phyloP scores from a whole-genome alignment of 768 basidiomycete genomes.

The Boletus rubroflammeus region DNA sequence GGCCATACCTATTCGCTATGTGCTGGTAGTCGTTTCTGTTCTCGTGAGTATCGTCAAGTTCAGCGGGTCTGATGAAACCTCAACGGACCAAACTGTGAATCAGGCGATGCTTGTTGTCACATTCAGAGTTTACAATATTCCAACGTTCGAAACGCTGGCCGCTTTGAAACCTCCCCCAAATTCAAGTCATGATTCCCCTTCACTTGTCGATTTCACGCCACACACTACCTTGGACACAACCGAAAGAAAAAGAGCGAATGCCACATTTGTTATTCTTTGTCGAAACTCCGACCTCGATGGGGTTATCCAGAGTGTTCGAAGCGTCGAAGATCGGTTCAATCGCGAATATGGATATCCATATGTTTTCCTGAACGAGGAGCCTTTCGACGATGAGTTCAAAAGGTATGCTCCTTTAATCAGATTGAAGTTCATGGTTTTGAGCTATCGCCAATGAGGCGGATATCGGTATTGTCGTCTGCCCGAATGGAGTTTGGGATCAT shows the following conservation, averaged over 20 bases:
- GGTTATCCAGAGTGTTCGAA: conserved; percentile 46
- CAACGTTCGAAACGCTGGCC: neutral
- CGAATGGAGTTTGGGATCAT: conserved; percentile 58
- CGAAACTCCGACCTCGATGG: conserved; percentile 46
- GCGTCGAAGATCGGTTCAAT: conserved; percentile 61
- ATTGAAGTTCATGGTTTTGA: conserved; percentile 6
- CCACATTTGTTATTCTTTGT: conserved; percentile 56
- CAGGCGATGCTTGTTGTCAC: conserved; percentile 20
- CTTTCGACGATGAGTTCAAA: conserved; percentile 53
- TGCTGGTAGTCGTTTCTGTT: conserved; percentile 11
- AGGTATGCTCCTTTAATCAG: conserved; percentile 21
- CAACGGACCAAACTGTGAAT: neutral
- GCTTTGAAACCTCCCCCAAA: neutral
- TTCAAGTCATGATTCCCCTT: neutral
- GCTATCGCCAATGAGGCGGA: conserved; percentile 24
- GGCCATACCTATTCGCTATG: conserved; percentile 21
- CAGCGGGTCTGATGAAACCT: neutral
- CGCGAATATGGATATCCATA: conserved; percentile 54
- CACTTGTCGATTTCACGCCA: neutral
- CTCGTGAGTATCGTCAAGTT: conserved; percentile 15
- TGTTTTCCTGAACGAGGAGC: conserved; percentile 63
- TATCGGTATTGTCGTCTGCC: conserved; percentile 39
- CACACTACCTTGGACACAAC: neutral
- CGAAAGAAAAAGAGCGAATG: conserved; percentile 42
- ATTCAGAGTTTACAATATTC: neutral